Evolutionary conservation across 202 grass and related monocot genomes (phyloP), one percentile per base, ranked within the genome.

Genomic region (Musa balbisiana): DNA sequence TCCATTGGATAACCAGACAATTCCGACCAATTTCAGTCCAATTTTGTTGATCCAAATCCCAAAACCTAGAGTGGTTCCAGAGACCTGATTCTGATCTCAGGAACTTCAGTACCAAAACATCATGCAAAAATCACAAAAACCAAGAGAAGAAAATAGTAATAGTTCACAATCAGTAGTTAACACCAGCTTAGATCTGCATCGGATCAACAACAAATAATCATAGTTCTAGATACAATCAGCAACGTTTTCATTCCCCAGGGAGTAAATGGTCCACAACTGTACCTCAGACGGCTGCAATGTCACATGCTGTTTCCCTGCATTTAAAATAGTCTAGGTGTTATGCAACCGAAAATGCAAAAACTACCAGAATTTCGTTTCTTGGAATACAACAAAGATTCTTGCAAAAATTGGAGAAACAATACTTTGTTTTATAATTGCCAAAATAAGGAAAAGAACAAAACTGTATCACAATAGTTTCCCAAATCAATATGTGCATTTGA

Each of bases 281-380:
- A 87, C 88, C 90, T 93, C 75, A 68, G 52, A 8, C 75, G 78
- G 91, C 80, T 83, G 72, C 70, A 83, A 87, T 66, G 51, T 85
- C 49, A 23, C 24, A 59, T 74, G 79, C 76, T 69, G 64, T 15
- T 73, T 87, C 21, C 76, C 88, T 97, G 23, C 88, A 91, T 83
- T 64, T 58, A 82, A 73, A 19, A 62, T 24, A 79, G 14, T 60
- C 52, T 52, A 69, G 33, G 21, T 49, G 64, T 79, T 49, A 70
- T 63, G 19, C 21, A 10, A 67, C 5, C 14, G 1, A 70, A 70
- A 51, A 10, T 51, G 20, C 16, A 70, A 3, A 20, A n/a, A 14
- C 5, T 10, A n/a, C 33, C 8, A 43, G 33, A 43, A 43, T 8
- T 43, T 43, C 6, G 33, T 66, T 23, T 64, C 8, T 24, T 19